Evolutionary conservation across 768 basidiomycete species (phyloP), one percentile per base, ranked within the genome.

Genomic region (Pleurotus djamor): DNA sequence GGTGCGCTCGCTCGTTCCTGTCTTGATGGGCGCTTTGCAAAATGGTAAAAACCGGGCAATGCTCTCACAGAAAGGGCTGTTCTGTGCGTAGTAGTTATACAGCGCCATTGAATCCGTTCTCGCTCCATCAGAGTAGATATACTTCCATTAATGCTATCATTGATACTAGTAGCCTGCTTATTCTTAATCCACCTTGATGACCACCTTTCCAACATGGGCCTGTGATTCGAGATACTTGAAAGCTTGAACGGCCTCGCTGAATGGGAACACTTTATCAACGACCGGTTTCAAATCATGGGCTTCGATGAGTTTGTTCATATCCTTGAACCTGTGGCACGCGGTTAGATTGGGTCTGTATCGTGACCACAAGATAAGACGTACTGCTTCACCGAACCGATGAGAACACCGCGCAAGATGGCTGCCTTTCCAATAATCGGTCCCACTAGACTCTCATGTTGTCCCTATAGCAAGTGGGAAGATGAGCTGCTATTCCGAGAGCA

Each of bases 151-250:
- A 28, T 28, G 21, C 21, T 28, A 28, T 28, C 21, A 28, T 28
- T 28, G 21, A 28, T 28, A 28, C 21, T 28, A 28, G 21, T 28
- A 28, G 21, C 21, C 21, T 28, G 21, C 38, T 10, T 41, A 9
- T 17, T 17, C 13, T 33, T 44, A 56, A 32, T 36, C n/a, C 37
- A 85, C 78, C 69, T 76, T 77, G 60, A 86, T 81, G 14, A 83
- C 81, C 13, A 86, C 77, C 70, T 88, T 87, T 13, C 86, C 87
- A 17, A 86, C 79, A 66, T 87, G 84, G 59, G 76, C 75, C 60
- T 85, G 83, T 1, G 76, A 79, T 60, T 78, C 73, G 57, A 85
- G 72, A 65, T 85, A 77, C 48, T 72, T 70, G 66, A 82, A 87
- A 1, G 86, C 86, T 48, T 79, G 71, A 33, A 74, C 68, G 5